Base-by-base conservation (phyloP, 108 stramenopile species). In the Bacterosira constricta region DNA sequence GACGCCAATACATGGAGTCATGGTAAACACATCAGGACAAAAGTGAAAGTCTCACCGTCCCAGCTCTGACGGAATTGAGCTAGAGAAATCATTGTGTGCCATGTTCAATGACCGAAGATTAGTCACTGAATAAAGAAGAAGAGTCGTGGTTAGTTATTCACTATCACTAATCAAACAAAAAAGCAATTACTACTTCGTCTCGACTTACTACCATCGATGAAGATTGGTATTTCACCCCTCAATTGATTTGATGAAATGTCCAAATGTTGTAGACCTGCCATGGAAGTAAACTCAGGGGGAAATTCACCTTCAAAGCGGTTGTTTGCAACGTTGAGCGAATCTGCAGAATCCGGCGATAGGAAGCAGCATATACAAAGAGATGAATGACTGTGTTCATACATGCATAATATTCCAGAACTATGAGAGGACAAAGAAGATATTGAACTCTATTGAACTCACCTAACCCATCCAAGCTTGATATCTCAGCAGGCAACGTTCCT, bases 31-130 rank as follows among this genome's bases (percentile, higher is more conserved):
- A n/a, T n/a, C n/a, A n/a, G n/a, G n/a, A n/a, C n/a, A n/a, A n/a
- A n/a, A n/a, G n/a, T n/a, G n/a, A n/a, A n/a, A n/a, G n/a, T n/a
- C 65, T 38, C 9, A 66, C 65, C 64, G 49, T 39, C 86, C 89
- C 0, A 93, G 5, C 58, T 86, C 88, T 6, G 77, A 44, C 9
- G 91, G 91, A 38, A 92, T 81, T 5, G 59, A 27, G 11, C 88
- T 86, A 0, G 37, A 55, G 32, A 92, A 46, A 18, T 79, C 62
- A 62, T 86, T 89, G 21, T 70, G 32, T 18, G 77, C 73, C 41
- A 86, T 60, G 21, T 83, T 78, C 36, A 89, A 51, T 15, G 60
- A 69, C n/a, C n/a, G n/a, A n/a, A n/a, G n/a, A n/a, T n/a, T n/a
- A n/a, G n/a, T n/a, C n/a, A n/a, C n/a, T n/a, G n/a, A n/a, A n/a